Percentiles rank a stretch among this genome's conserved stretches.
Evolutionary conservation across 2,329 filamentous ascomycete species (phyloP).

Genomic region (Botryotinia convoluta): DNA sequence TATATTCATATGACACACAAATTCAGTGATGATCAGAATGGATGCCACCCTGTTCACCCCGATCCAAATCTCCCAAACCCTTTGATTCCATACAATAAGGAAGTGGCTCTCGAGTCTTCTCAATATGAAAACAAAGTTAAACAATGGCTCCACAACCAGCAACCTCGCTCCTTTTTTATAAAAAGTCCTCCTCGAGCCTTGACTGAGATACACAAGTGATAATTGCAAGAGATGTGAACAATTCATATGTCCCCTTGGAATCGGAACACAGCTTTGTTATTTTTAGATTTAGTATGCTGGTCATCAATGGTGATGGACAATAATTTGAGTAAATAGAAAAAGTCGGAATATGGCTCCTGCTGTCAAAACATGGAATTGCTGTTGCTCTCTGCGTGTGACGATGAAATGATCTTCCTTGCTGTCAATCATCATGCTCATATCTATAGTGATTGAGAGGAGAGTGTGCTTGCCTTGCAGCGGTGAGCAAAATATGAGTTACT

Average conservation of each 20-base stretch:
- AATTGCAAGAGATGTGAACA: background rate
- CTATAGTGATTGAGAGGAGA: fast-evolving
- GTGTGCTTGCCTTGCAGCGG: background rate
- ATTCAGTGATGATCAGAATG: too few species aligned
- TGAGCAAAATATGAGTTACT: background rate
- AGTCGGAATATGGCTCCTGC: background rate
- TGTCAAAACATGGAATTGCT: fast-evolving
- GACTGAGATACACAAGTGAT: background rate
- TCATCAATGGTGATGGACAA: background rate
- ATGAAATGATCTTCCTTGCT: background rate
- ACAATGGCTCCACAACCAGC: background rate
- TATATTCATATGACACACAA: too few species aligned
- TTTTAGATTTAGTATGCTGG: background rate
- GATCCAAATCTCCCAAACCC: too few species aligned
- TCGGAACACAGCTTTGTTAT: fast-evolving
- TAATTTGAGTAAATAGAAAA: background rate
- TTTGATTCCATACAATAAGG: too few species aligned
- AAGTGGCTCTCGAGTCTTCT: background rate
- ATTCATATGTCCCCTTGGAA: background rate
- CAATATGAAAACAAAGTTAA: background rate
- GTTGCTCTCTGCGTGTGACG: background rate
- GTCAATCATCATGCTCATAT: background rate
- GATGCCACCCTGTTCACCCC: too few species aligned
- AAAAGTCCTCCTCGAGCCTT: background rate
- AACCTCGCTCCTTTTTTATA: background rate